These are phyloP conservation scores for Malassezia arunalokei DNA, from an alignment of 1,284 basidiomycete species.

Conservation along the genomic window DNA sequence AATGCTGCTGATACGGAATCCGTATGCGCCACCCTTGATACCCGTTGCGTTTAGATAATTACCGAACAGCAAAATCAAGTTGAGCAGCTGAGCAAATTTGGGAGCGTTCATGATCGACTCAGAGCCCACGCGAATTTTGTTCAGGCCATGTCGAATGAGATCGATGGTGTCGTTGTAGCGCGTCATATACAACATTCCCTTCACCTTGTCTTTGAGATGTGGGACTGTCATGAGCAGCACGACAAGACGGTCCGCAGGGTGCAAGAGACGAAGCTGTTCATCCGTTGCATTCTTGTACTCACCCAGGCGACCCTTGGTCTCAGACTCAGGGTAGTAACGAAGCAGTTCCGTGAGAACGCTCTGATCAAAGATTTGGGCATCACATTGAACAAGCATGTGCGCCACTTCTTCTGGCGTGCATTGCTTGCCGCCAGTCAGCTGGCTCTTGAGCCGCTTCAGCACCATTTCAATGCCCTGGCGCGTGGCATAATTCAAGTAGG, in stretches of 20 bases:
- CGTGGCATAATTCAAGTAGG: conserved; percentile 36
- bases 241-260: conserved; percentile 90
- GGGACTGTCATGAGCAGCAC: conserved; percentile 92
- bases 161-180: conserved; percentile 41
- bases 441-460: conserved; percentile 17
- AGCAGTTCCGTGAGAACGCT: conserved; percentile 42
- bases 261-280: conserved; percentile 75
- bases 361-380: conserved; percentile 41
- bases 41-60: conserved; percentile 98
- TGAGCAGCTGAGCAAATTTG: conserved; percentile 33
- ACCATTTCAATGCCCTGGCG: conserved; percentile 35
- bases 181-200: conserved; percentile 72
- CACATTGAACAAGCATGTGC: conserved; percentile 43
- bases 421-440: conserved; percentile 31
- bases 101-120: conserved; percentile 39
- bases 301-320: conserved; percentile 44
- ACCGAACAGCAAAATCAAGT: conserved; percentile 71
- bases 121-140: conserved; percentile 30
- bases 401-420: conserved; percentile 44
- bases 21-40: conserved; percentile 90
- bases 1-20: conserved; percentile 92
- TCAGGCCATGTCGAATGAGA: conserved; percentile 24
- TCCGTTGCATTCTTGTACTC: conserved; percentile 68
- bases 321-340: conserved; percentile 43
- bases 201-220: conserved; percentile 74